A percentile compares a stretch with the other conserved stretches of the same genome.
Conservation (phyloP, 805 yeast genomes). For the Kockiozyma suomiensis region DNA sequence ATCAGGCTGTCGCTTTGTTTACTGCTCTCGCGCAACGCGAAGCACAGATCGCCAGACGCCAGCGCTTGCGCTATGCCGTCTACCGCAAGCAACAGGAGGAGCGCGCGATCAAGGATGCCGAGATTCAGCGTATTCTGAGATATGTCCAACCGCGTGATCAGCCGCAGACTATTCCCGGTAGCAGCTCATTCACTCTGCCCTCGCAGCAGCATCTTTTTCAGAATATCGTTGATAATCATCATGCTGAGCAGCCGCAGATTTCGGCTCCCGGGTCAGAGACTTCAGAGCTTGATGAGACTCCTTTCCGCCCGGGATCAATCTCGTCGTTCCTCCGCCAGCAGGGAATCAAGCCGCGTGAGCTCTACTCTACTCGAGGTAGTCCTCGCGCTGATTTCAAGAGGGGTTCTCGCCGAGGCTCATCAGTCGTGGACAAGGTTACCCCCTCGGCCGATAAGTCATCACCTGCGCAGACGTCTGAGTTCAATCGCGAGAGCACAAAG, state of each 20-base stretch:
- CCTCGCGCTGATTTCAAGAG: slow-evolving; percentile 17
- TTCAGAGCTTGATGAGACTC: slow-evolving; percentile 23
- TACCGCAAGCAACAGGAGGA: slow-evolving; percentile 33
- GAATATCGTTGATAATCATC: too few species aligned
- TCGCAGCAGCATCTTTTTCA: neutral
- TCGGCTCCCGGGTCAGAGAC: slow-evolving; percentile 9
- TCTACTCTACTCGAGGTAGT: slow-evolving; percentile 4
- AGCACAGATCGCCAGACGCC: slow-evolving; percentile 28
- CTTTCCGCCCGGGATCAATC: slow-evolving; percentile 28
- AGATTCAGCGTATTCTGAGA: slow-evolving; percentile 17
- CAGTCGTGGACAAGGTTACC: neutral
- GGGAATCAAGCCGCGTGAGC: slow-evolving; percentile 22
- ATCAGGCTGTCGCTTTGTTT: slow-evolving; percentile 17
- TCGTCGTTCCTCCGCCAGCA: slow-evolving; percentile 23
- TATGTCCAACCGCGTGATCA: slow-evolving; percentile 12
- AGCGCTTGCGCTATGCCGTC: slow-evolving; percentile 29
- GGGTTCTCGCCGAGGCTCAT: slow-evolving; percentile 25
- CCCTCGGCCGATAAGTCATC: too few species aligned
- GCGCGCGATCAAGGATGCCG: slow-evolving; percentile 25
- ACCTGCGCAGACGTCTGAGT: neutral
- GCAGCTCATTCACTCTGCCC: neutral
- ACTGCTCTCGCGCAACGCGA: slow-evolving; percentile 30
- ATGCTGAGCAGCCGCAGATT: neutral
- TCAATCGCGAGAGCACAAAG: slow-evolving; percentile 15
- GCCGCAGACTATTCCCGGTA: neutral